phyloP scores from a whole-genome alignment of 1,284 basidiomycete species.

The Malassezia sp. region DNA sequence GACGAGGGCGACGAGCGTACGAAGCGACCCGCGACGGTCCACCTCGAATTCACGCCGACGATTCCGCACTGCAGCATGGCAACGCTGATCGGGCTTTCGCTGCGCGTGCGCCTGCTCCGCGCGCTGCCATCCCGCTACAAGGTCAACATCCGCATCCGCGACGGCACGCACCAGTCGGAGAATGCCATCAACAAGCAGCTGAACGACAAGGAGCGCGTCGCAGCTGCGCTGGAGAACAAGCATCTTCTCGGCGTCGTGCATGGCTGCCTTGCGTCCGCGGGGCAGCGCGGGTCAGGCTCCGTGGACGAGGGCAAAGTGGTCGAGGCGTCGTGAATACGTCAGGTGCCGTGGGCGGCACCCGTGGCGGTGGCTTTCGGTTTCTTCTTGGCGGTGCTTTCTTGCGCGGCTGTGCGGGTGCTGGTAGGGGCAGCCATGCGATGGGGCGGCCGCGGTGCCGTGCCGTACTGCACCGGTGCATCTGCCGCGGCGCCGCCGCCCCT shows the following conservation, averaged over 20 bases:
- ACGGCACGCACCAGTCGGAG: slow-evolving; percentile 90
- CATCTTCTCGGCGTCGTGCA: slow-evolving; percentile 78
- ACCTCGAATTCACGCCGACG: slow-evolving; percentile 64
- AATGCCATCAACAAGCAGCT: slow-evolving; percentile 93
- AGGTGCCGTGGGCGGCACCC: too few species aligned
- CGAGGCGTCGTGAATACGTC: too few species aligned
- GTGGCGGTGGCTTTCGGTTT: too few species aligned
- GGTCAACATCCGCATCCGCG: slow-evolving; percentile 82
- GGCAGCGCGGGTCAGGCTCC: slow-evolving; percentile 43
- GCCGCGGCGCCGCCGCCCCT: too few species aligned
- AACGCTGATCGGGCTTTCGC: slow-evolving; percentile 84
- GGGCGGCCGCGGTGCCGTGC: too few species aligned
- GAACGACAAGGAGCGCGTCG: slow-evolving; percentile 96
- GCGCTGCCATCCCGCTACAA: slow-evolving; percentile 86
- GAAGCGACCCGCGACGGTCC: slow-evolving; percentile 51
- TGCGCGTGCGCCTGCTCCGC: slow-evolving; percentile 78
- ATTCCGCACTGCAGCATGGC: slow-evolving; percentile 98
- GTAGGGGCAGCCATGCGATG: too few species aligned
- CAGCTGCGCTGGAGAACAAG: slow-evolving; percentile 86
- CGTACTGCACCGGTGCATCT: too few species aligned
- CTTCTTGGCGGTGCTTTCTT: too few species aligned
- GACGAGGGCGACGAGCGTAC: slow-evolving; percentile 36
- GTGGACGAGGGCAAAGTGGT: too few species aligned
- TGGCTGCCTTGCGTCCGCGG: slow-evolving; percentile 60
- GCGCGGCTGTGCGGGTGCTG: too few species aligned